Evolutionary conservation across 2,329 filamentous ascomycete species (phyloP).

Genomic region (Septoria petroselini): DNA sequence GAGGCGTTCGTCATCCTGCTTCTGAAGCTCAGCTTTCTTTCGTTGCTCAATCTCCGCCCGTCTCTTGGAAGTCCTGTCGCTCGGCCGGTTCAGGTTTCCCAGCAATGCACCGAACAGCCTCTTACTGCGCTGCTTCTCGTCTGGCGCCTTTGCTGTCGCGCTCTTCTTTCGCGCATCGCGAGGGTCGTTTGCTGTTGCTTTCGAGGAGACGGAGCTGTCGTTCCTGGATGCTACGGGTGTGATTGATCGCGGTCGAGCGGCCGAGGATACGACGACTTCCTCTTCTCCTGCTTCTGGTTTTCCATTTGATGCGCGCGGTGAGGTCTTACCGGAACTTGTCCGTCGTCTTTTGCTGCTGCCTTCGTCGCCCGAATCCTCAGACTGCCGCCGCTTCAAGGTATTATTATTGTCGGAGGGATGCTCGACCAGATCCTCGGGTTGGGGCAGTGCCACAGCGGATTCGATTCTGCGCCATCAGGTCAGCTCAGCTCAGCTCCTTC

Average conservation of each 20-base stretch:
- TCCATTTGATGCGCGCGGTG: slow-evolving; percentile 23
- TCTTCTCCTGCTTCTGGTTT: slow-evolving; percentile 16
- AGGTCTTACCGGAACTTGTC: slow-evolving; percentile 34
- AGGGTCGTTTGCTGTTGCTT: slow-evolving; percentile 12
- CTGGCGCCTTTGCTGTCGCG: slow-evolving; percentile 36
- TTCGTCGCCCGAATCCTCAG: slow-evolving; percentile 26
- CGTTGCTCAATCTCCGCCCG: slow-evolving; percentile 79
- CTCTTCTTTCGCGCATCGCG: slow-evolving; percentile 27
- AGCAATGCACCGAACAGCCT: slow-evolving; percentile 70
- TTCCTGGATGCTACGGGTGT: slow-evolving; percentile 6
- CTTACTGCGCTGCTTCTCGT: slow-evolving; percentile 81
- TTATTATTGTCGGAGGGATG: slow-evolving; percentile 22
- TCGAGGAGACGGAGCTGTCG: slow-evolving; percentile 1
- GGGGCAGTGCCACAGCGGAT: slow-evolving; percentile 19
- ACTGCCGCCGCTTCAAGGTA: slow-evolving; percentile 32
- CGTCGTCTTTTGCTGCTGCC: slow-evolving; percentile 30
- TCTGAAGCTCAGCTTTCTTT: slow-evolving; percentile 64
- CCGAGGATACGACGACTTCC: slow-evolving; percentile 7
- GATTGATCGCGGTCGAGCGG: slow-evolving; percentile 13
- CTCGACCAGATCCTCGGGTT: slow-evolving; percentile 20
- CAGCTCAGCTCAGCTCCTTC: slow-evolving; percentile 8
- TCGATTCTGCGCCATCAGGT: slow-evolving; percentile 12
- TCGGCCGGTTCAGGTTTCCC: slow-evolving; percentile 42
- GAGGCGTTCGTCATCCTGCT: slow-evolving; percentile 69
- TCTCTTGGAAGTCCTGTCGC: slow-evolving; percentile 64